Conservation (phyloP, 768 basidiomycete species). For the Lepiota venenata region DNA sequence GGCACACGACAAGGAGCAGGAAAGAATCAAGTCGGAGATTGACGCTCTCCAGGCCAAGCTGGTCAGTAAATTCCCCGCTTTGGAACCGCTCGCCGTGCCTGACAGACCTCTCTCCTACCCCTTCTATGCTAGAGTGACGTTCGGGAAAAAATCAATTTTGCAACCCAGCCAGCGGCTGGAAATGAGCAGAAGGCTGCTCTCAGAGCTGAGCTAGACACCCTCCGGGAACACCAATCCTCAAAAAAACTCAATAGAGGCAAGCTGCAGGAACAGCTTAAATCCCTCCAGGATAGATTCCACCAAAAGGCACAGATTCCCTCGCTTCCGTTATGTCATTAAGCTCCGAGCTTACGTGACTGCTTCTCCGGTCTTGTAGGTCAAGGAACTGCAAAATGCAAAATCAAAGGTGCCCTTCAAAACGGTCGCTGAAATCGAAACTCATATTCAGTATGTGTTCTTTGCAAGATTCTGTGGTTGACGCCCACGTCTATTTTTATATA, state of each 20-base stretch:
- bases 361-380: conserved; percentile 47
- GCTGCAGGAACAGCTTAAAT: conserved; percentile 74
- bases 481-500: conserved; percentile 26
- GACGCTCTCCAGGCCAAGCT: conserved; percentile 77
- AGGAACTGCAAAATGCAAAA: conserved; percentile 81
- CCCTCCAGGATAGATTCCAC: conserved; percentile 70
- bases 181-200: conserved; percentile 74
- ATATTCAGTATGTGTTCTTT: conserved; percentile 65
- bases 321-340: not conserved
- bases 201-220: conserved; percentile 74
- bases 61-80: conserved; percentile 44
- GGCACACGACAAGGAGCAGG: conserved; percentile 82
- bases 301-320: conserved; percentile 60
- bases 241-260: conserved; percentile 71
- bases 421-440: conserved; percentile 82
- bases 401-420: conserved; percentile 78
- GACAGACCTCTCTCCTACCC: not conserved
- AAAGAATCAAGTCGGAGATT: conserved; percentile 78
- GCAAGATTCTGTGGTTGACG: not conserved
- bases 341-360: conserved; percentile 2
- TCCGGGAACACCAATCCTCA: conserved; percentile 76
- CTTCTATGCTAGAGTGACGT: conserved; percentile 50
- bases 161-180: conserved; percentile 24
- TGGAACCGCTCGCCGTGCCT: conserved; percentile 6
- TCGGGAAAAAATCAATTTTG: conserved; percentile 70